Evolutionary conservation across 306 rosid species (phyloP), one percentile per base, ranked within the genome.

Genomic region (Hippophae gyantsensis): DNA sequence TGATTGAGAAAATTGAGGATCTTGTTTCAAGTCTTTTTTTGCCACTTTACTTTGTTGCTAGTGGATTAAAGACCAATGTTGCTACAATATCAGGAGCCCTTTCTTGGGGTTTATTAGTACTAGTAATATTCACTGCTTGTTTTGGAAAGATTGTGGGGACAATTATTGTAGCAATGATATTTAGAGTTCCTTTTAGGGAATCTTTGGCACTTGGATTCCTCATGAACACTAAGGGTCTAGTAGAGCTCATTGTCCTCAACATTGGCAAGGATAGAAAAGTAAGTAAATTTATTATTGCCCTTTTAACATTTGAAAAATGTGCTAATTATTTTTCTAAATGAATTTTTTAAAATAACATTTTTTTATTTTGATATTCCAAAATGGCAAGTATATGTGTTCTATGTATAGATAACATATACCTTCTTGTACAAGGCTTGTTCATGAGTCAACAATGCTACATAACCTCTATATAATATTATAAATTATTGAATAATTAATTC

Each of bases 241-340:
- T 86, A 3, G 94, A 86, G 68, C 94, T 86, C 60, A 86, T 86
- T 42, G 89, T 86, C 70, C 94, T 86, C 72, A 83, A 82, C 69
- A 86, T 86, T 48, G 94, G 94, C 73, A 86, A 76, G 73, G 94
- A 86, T 27, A 63, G 89, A 66, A 86, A 80, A 89, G 94, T 84
- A 71, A 14, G 23, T 48, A 10, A 5, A 48, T 47, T 8, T 47
- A 47, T 10, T 1, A 9, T 48, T 18, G 1, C 23, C 23, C 23
- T 18, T 0, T 18, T 18, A 18, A 18, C 1, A 18, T 18, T 18
- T 18, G 23, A 18, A 18, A 18, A 18, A 18, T 18, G 0, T 18
- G 23, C 1, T 18, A 18, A 18, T 18, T 18, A 18, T 18, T 18
- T 18, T 18, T 18, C 23, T 18, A 18, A 18, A 18, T 18, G 23